A percentile compares a stretch with the other conserved stretches of the same genome.
Evolutionary conservation across 2,329 filamentous ascomycete genomes (phyloP).

Genomic region (Penicillium sp.): DNA sequence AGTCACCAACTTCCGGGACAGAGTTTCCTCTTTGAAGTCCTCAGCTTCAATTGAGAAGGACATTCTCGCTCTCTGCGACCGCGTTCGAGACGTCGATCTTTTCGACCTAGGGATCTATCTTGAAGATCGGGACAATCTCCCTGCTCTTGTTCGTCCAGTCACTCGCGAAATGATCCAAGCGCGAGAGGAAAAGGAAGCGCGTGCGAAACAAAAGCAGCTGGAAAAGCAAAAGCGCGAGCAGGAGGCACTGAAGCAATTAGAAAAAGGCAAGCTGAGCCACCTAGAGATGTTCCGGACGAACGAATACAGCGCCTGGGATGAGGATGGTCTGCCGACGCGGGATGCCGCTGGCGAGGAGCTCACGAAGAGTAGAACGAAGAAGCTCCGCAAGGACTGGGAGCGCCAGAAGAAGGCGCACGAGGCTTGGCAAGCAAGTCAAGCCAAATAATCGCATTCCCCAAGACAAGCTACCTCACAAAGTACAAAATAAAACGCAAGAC

Average conservation of each 20-base stretch:
- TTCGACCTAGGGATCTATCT: slow-evolving; percentile 81
- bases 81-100: slow-evolving; percentile 72
- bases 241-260: slow-evolving; percentile 47
- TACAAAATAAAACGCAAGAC: neutral
- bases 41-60: slow-evolving; percentile 59
- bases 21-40: slow-evolving; percentile 33
- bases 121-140: slow-evolving; percentile 66
- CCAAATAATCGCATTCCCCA: slow-evolving; percentile 12
- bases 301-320: slow-evolving; percentile 74
- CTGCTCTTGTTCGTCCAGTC: slow-evolving; percentile 66
- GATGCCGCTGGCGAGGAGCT: slow-evolving; percentile 73
- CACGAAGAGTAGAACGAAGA: slow-evolving; percentile 72
- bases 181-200: slow-evolving; percentile 50
- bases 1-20: slow-evolving; percentile 39
- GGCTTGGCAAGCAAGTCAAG: slow-evolving; percentile 21
- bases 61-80: slow-evolving; percentile 70
- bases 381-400: slow-evolving; percentile 83
- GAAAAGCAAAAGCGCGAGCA: slow-evolving; percentile 56
- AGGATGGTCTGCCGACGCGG: slow-evolving; percentile 70
- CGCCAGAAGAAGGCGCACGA: slow-evolving; percentile 66
- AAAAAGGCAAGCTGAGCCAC: slow-evolving; percentile 54
- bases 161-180: slow-evolving; percentile 52
- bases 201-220: slow-evolving; percentile 43
- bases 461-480: neutral
- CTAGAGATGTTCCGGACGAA: slow-evolving; percentile 52